phyloP scores from a whole-genome alignment of 441 rosid species.

The Populus tomentosa region DNA sequence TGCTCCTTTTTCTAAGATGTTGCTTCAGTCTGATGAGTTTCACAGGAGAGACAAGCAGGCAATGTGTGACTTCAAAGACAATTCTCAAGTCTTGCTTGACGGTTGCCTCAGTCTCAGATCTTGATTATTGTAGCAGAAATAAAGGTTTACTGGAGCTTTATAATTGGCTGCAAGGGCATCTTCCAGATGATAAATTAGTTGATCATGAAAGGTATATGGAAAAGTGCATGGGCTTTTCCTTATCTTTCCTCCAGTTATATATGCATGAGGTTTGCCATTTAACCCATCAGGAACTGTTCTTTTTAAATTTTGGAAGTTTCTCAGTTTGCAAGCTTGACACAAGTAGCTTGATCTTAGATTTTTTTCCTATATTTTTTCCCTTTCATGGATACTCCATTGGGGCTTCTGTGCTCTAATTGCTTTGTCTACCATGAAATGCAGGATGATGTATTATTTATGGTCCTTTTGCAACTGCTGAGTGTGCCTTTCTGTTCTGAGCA shows the following conservation, averaged over 20 bases:
- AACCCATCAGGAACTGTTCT: neutral
- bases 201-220: slow-evolving; percentile 34
- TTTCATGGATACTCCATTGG: neutral
- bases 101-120: slow-evolving; percentile 20
- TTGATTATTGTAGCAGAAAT: slow-evolving; percentile 30
- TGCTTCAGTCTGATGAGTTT: slow-evolving; percentile 50
- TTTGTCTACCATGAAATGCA: slow-evolving; percentile 30
- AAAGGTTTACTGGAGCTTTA: slow-evolving; percentile 50
- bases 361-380: neutral
- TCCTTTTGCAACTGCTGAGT: slow-evolving; percentile 61
- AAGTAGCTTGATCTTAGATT: neutral
- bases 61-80: slow-evolving; percentile 27
- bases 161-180: slow-evolving; percentile 60
- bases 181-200: slow-evolving; percentile 24
- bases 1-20: slow-evolving; percentile 68
- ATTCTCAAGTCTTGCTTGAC: slow-evolving; percentile 23
- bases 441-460: slow-evolving; percentile 81
- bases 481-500: slow-evolving; percentile 33
- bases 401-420: slow-evolving; percentile 6
- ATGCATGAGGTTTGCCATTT: slow-evolving; percentile 61
- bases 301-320: neutral
- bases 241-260: slow-evolving; percentile 64
- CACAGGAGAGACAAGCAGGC: slow-evolving; percentile 31
- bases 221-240: slow-evolving; percentile 43
- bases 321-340: neutral